Evolutionary conservation across 768 basidiomycete genomes (phyloP).

Genomic region (Amanita polypyramis): DNA sequence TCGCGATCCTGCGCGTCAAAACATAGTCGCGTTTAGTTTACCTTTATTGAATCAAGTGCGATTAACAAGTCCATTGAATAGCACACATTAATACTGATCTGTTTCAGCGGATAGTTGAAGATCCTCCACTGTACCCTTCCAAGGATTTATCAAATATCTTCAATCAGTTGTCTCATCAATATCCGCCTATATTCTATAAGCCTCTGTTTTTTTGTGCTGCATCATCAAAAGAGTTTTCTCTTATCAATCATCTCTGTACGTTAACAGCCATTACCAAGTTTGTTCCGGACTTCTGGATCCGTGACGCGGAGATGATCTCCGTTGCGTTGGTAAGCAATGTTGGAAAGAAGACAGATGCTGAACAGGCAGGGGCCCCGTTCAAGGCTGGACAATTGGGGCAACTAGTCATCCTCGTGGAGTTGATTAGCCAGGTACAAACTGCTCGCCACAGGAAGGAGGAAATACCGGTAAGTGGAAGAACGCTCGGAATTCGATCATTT

Average conservation of each 20-base stretch:
- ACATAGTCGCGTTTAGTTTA: slow-evolving; percentile 27
- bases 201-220: slow-evolving; percentile 62
- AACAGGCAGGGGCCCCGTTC: slow-evolving; percentile 20
- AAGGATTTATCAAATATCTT: slow-evolving; percentile 40
- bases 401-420: slow-evolving; percentile 46
- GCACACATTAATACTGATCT: neutral
- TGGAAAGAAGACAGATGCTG: slow-evolving; percentile 15
- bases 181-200: slow-evolving; percentile 62
- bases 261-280: slow-evolving; percentile 41
- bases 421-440: slow-evolving; percentile 41
- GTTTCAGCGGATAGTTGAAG: slow-evolving; percentile 39
- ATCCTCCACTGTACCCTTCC: slow-evolving; percentile 41
- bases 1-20: slow-evolving; percentile 36
- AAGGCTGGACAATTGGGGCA: slow-evolving; percentile 51
- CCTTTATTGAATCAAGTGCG: slow-evolving; percentile 27
- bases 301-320: slow-evolving; percentile 65
- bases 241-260: slow-evolving; percentile 48
- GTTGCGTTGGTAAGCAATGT: slow-evolving; percentile 55
- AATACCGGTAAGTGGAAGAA: slow-evolving; percentile 9
- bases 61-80: neutral
- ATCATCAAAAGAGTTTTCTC: slow-evolving; percentile 47
- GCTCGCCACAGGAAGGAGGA: slow-evolving; percentile 32
- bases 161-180: slow-evolving; percentile 33
- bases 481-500: neutral
- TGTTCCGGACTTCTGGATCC: slow-evolving; percentile 54